Evolutionary conservation across 371 early-diverging fungal species (phyloP), one percentile per base, ranked within the genome.

Genomic region (Mortierella polycephala): DNA sequence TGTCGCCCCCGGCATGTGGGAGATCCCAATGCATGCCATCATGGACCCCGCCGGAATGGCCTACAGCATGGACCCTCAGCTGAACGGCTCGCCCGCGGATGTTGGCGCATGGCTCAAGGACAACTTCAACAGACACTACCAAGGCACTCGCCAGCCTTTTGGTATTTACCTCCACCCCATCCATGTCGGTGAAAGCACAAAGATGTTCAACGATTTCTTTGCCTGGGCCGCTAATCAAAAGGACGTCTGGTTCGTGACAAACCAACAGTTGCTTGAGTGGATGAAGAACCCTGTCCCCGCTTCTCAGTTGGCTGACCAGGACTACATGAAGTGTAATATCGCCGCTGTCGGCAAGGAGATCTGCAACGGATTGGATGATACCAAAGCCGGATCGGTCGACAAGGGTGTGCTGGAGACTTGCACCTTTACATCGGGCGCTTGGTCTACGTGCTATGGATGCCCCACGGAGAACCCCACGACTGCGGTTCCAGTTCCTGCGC

Each of bases 41-140:
- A 58, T 69, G 57, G 83, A 87, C 47, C 60, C 65, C 44, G 39
- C 47, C 18, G 67, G 67, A 21, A 69, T 54, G 16, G 45, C 80
- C 12, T 89, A 90, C 67, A 79, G 88, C 65, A 93, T 93, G 93
- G 93, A 93, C 71, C 88, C 89, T 4, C 89, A 89, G 55, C 82
- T 91, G 62, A 70, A 75, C 37, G 83, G 86, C 9, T 65, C 81
- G 0, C 72, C 80, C 60, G 57, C n/a, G 7, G 51, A 20, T 1
- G 88, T 91, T 40, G 75, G 82, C 14, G 71, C 64, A 5, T 87
- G 86, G 87, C 85, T 90, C 59, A 71, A 76, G 12, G 75, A 75
- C 40, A 89, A 88, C 75, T 93, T 92, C 74, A 85, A 88, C 62
- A 74, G 85, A 53, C 92, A 90, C 71, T 90, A 90, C 81, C 85